phyloP scores from a whole-genome alignment of 768 basidiomycete genomes.

The Agaricus sinodeliciosus region DNA sequence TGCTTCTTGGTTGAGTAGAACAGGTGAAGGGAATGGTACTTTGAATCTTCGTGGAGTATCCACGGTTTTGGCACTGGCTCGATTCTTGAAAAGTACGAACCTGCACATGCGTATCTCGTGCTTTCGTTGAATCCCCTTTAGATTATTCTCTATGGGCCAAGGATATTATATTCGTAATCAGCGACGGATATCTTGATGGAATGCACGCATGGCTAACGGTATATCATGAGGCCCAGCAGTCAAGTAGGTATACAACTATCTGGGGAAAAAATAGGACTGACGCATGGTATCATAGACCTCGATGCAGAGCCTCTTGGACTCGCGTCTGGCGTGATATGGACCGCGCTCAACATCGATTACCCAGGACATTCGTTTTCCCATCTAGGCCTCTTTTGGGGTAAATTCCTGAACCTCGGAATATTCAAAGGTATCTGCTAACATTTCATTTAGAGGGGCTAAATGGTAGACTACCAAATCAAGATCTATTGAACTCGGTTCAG shows the following conservation, averaged over 20 bases:
- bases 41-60: constrained; percentile 85
- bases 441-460: constrained; percentile 77
- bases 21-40: constrained; percentile 46
- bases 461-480: constrained; percentile 93
- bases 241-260: constrained; percentile 37
- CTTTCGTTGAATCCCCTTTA: constrained; percentile 20
- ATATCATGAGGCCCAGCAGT: constrained; percentile 67
- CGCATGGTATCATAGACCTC: constrained; percentile 42
- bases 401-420: constrained; percentile 16
- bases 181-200: constrained; percentile 85
- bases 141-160: constrained; percentile 92
- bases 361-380: constrained; percentile 96
- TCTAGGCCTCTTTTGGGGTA: constrained; percentile 91
- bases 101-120: not conserved
- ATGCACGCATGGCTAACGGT: constrained; percentile 88
- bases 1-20: constrained; percentile 81
- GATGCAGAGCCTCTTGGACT: constrained; percentile 54
- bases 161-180: constrained; percentile 85
- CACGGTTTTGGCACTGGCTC: constrained; percentile 78
- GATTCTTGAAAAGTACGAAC: constrained; percentile 70
- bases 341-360: constrained; percentile 90
- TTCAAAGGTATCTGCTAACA: constrained; percentile 4
- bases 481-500: constrained; percentile 79
- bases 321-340: constrained; percentile 90
- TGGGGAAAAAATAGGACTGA: not conserved